Percentiles rank a stretch among this genome's conserved stretches.
phyloP scores from a whole-genome alignment of 1,284 basidiomycete species.

The Cryptococcus neoformans region DNA sequence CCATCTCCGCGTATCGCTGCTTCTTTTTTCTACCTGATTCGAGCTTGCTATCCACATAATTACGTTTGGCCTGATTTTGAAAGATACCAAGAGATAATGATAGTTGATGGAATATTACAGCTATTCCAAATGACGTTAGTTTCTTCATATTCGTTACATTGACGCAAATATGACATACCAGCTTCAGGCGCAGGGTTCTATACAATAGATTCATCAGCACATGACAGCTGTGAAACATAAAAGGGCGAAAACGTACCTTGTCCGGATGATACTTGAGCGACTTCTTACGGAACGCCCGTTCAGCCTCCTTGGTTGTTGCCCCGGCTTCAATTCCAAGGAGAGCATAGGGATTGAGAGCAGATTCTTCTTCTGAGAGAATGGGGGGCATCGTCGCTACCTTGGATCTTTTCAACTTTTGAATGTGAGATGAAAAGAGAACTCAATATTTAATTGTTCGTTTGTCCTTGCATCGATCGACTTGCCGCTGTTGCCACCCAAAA shows the following conservation, averaged over 20 bases:
- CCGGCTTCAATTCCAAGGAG: slow-evolving; percentile 64
- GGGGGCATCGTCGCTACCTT: slow-evolving; percentile 25
- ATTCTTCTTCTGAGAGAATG: slow-evolving; percentile 46
- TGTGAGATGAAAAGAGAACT: too few species aligned
- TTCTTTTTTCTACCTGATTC: slow-evolving; percentile 67
- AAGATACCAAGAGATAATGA: slow-evolving; percentile 81
- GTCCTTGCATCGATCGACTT: too few species aligned
- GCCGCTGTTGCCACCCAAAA: too few species aligned
- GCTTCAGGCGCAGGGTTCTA: slow-evolving; percentile 25
- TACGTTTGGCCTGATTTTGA: slow-evolving; percentile 73
- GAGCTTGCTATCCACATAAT: slow-evolving; percentile 76
- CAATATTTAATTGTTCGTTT: too few species aligned
- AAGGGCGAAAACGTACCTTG: slow-evolving; percentile 56
- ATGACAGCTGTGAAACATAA: background rate
- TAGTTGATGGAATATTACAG: slow-evolving; percentile 81
- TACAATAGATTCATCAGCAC: background rate
- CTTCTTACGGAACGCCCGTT: slow-evolving; percentile 73
- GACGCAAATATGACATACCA: slow-evolving; percentile 4
- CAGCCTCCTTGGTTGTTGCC: slow-evolving; percentile 76
- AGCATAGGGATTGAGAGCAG: slow-evolving; percentile 65
- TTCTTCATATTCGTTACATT: background rate
- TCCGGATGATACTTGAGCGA: slow-evolving; percentile 88
- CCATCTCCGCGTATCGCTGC: slow-evolving; percentile 69
- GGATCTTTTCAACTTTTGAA: too few species aligned
- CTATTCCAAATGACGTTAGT: slow-evolving; percentile 39